Conservation (phyloP, 768 basidiomycete species). For the Leccinum aurantiacum region DNA sequence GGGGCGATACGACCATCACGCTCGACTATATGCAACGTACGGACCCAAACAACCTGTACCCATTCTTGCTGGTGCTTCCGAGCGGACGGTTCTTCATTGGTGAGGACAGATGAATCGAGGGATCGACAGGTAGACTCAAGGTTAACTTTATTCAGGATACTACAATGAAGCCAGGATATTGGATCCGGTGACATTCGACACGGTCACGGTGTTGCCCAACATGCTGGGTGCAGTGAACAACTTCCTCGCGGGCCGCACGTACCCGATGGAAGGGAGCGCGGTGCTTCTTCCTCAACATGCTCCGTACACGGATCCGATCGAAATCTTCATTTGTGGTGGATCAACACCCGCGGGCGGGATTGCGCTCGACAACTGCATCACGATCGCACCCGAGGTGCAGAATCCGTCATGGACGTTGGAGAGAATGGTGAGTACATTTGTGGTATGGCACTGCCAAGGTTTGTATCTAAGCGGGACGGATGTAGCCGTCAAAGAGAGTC, state of each 20-base stretch:
- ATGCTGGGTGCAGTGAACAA: conserved; percentile 74
- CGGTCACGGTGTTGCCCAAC: conserved; percentile 61
- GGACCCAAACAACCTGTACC: conserved; percentile 80
- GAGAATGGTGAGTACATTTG: conserved; percentile 60
- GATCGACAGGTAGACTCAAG: background rate
- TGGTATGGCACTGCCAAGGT: background rate
- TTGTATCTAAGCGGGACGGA: background rate
- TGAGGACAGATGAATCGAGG: conserved; percentile 30
- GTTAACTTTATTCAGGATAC: conserved; percentile 47
- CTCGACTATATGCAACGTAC: conserved; percentile 70
- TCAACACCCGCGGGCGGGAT: conserved; percentile 53
- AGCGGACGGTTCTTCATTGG: conserved; percentile 70
- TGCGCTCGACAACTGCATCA: conserved; percentile 69
- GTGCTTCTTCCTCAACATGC: conserved; percentile 37
- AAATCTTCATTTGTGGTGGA: conserved; percentile 74
- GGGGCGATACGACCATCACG: conserved; percentile 58
- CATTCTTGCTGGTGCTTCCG: conserved; percentile 72
- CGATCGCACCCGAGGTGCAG: conserved; percentile 60
- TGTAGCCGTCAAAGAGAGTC: conserved; percentile 67
- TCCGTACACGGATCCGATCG: conserved; percentile 54
- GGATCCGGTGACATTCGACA: conserved; percentile 63
- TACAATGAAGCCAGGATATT: conserved; percentile 82
- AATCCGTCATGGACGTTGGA: conserved; percentile 71
- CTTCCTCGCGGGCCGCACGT: conserved; percentile 72
- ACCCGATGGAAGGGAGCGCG: conserved; percentile 73